phyloP scores from a whole-genome alignment of 352 stramenopile species.

The Phytophthora sp. region DNA sequence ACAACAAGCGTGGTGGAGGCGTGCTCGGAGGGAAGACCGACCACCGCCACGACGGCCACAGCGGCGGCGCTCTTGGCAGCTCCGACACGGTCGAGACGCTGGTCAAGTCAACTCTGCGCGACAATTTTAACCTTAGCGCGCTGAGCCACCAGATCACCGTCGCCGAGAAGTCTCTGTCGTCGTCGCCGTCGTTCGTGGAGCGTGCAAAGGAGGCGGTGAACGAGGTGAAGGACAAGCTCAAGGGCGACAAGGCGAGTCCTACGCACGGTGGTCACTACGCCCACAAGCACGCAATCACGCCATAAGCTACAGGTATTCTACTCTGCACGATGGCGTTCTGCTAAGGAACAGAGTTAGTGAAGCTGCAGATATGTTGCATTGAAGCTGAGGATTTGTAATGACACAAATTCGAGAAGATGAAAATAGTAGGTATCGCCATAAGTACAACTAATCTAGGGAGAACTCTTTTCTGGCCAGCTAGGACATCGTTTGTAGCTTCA shows the following conservation, averaged over 20 bases:
- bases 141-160: conserved; percentile 33
- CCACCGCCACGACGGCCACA: background rate
- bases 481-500: background rate
- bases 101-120: conserved; percentile 28
- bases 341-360: too few relatives aligned
- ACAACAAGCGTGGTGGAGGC: conserved; percentile 13
- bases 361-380: background rate
- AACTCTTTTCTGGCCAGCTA: background rate
- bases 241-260: conserved; percentile 22
- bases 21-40: conserved; percentile 10
- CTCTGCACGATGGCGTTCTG: background rate
- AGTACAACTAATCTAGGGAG: too few relatives aligned
- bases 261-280: conserved; percentile 1
- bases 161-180: conserved; percentile 26
- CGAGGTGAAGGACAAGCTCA: conserved; percentile 33
- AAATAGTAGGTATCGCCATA: too few relatives aligned
- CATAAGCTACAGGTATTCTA: background rate
- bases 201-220: conserved; percentile 30
- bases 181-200: conserved; percentile 25
- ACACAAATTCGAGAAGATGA: background rate
- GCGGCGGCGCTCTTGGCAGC: conserved; percentile 2
- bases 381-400: too few relatives aligned
- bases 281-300: conserved; percentile 6
- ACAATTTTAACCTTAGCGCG: conserved; percentile 29
- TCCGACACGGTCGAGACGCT: conserved; percentile 27